These are phyloP conservation scores for Papiliotrema laurentii DNA, from an alignment of 1,284 basidiomycete genomes.

Conservation along the genomic window DNA sequence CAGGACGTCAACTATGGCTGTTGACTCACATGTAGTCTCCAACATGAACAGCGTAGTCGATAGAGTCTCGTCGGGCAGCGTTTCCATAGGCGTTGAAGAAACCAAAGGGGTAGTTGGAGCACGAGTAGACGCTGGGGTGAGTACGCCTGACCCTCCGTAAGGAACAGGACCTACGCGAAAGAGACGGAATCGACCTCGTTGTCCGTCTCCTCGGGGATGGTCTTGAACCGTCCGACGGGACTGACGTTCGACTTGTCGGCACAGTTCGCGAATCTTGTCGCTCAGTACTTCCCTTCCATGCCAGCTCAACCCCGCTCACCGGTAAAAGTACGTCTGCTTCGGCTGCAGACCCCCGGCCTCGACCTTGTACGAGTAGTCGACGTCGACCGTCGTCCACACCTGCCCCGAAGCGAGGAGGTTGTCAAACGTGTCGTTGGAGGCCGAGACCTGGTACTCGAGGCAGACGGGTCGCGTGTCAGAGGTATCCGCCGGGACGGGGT, in stretches of 20 bases:
- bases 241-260: constrained; percentile 8
- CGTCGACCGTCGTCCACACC: constrained; percentile 13
- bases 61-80: constrained; percentile 57
- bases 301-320: background rate
- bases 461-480: constrained; percentile 6
- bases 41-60: constrained; percentile 60
- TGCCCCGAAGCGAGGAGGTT: constrained; percentile 1
- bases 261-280: constrained; percentile 10
- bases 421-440: background rate
- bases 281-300: background rate
- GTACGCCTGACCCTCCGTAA: background rate
- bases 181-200: constrained; percentile 7
- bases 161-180: constrained; percentile 4
- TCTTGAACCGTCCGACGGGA: constrained; percentile 12
- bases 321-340: constrained; percentile 12
- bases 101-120: constrained; percentile 52
- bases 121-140: constrained; percentile 48
- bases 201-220: constrained; percentile 6
- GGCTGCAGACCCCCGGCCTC: constrained; percentile 14
- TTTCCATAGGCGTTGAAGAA: constrained; percentile 65
- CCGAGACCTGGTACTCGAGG: constrained; percentile 9
- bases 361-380: constrained; percentile 17
- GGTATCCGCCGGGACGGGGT: constrained; percentile 1
- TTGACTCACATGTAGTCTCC: constrained; percentile 55
- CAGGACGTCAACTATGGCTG: constrained; percentile 32